These are phyloP conservation scores for California macrophylla DNA, from an alignment of 441 rosid species.

Conservation along the genomic window DNA sequence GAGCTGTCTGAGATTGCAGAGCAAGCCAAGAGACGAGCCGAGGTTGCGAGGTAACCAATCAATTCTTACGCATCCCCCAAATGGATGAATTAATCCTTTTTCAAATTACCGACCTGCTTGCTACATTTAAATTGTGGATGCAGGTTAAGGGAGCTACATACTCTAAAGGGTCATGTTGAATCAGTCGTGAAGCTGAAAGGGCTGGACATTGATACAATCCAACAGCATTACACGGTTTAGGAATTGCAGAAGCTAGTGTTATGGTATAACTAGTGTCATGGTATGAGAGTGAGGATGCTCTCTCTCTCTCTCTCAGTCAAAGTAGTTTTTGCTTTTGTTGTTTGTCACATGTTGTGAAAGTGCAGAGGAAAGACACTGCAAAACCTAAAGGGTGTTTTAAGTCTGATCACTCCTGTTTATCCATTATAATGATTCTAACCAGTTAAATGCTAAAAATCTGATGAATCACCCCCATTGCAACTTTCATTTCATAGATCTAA, in stretches of 20 bases:
- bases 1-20: slow-evolving; percentile 84
- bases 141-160: slow-evolving; percentile 68
- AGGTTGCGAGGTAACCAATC: slow-evolving; percentile 57
- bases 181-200: slow-evolving; percentile 76
- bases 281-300: slow-evolving; percentile 14
- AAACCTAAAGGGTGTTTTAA: too few species aligned
- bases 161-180: slow-evolving; percentile 69
- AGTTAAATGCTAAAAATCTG: too few species aligned
- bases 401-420: too few species aligned
- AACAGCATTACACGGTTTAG: slow-evolving; percentile 74
- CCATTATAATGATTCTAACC: too few species aligned
- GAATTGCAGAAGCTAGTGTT: not conserved
- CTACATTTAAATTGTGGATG: not conserved
- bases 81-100: too few species aligned
- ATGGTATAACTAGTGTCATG: too few species aligned
- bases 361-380: not conserved
- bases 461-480: too few species aligned
- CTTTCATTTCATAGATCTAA: too few species aligned
- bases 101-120: not conserved
- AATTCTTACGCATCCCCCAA: too few species aligned
- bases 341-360: not conserved
- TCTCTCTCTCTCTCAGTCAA: too few species aligned
- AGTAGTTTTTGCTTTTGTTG: slow-evolving; percentile 2
- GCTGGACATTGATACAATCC: slow-evolving; percentile 64
- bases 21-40: slow-evolving; percentile 84